Percentiles rank a stretch among this genome's conserved stretches.
phyloP scores from a whole-genome alignment of 768 basidiomycete species.

The Mycena polygramma region DNA sequence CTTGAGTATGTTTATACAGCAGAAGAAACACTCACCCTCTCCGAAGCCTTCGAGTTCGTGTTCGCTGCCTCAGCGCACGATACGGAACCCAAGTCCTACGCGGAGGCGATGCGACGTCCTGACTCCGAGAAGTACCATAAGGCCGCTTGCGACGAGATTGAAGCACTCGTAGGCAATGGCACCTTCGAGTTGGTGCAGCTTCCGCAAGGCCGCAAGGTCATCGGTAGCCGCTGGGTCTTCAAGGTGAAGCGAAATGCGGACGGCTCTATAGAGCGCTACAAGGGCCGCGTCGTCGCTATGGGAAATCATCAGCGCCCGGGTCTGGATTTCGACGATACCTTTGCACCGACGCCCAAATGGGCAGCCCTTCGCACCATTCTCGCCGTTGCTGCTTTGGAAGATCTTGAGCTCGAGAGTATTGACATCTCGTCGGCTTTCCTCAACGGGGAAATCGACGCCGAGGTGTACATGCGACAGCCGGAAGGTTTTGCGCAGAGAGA shows the following conservation, averaged over 20 bases:
- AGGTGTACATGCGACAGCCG: constrained; percentile 51
- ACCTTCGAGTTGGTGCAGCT: constrained; percentile 52
- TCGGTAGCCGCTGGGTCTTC: constrained; percentile 7
- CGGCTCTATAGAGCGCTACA: too few relatives aligned
- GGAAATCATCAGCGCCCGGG: constrained; percentile 45
- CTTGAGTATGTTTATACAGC: constrained; percentile 17
- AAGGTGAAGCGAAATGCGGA: too few relatives aligned
- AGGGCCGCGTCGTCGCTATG: too few relatives aligned
- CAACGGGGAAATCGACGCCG: constrained; percentile 46
- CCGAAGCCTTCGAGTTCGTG: constrained; percentile 14
- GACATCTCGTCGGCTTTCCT: constrained; percentile 47
- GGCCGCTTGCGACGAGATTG: constrained; percentile 47
- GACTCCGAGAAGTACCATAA: constrained; percentile 38
- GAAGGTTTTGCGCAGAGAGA: constrained; percentile 41
- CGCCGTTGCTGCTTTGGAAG: constrained; percentile 45
- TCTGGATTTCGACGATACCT: constrained; percentile 35
- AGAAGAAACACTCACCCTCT: constrained; percentile 3
- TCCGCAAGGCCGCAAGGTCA: constrained; percentile 43
- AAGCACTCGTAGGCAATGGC: constrained; percentile 41
- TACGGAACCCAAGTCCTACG: constrained; percentile 37
- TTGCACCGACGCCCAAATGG: constrained; percentile 42
- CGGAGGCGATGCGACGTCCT: constrained; percentile 39
- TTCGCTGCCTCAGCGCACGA: constrained; percentile 15
- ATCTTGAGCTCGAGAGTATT: constrained; percentile 43
- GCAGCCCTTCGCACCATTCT: constrained; percentile 39